A percentile compares a stretch with the other conserved stretches of the same genome.
These are phyloP conservation scores for Alternaria arbusti DNA, from an alignment of 2,329 filamentous ascomycete genomes.

Conservation along the genomic window DNA sequence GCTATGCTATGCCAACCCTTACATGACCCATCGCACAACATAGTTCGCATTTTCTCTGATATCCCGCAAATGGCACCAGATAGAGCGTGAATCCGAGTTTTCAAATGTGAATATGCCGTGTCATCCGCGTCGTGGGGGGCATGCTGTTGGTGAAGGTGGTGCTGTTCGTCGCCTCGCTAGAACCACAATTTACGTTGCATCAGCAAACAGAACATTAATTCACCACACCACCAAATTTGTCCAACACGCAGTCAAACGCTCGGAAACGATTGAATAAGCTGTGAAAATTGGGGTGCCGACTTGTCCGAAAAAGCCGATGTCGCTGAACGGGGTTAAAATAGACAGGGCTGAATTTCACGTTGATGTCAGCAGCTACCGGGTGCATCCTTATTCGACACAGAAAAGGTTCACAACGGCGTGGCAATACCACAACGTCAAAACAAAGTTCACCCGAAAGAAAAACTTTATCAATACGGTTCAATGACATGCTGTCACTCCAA, in stretches of 20 bases:
- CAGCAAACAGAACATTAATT: background rate
- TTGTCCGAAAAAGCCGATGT: background rate
- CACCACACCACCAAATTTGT: background rate
- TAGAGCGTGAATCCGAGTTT: background rate
- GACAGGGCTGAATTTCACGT: background rate
- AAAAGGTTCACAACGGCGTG: background rate
- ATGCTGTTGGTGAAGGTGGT: background rate
- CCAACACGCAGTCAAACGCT: background rate
- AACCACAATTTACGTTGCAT: background rate
- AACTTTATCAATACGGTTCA: background rate
- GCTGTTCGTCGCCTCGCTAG: background rate
- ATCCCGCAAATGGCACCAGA: background rate
- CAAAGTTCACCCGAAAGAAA: background rate
- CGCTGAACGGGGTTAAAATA: background rate
- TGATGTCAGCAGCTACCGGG: background rate
- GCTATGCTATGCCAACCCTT: background rate
- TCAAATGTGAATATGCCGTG: no score
- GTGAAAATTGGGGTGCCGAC: background rate
- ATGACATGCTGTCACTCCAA: background rate
- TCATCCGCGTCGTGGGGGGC: background rate
- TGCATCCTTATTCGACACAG: background rate
- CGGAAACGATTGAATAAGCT: background rate
- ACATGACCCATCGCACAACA: background rate
- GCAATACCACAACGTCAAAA: background rate
- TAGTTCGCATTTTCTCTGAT: background rate